Conservation (phyloP, 148 eudicot genomes). For the Rhododendron griersonianum region DNA sequence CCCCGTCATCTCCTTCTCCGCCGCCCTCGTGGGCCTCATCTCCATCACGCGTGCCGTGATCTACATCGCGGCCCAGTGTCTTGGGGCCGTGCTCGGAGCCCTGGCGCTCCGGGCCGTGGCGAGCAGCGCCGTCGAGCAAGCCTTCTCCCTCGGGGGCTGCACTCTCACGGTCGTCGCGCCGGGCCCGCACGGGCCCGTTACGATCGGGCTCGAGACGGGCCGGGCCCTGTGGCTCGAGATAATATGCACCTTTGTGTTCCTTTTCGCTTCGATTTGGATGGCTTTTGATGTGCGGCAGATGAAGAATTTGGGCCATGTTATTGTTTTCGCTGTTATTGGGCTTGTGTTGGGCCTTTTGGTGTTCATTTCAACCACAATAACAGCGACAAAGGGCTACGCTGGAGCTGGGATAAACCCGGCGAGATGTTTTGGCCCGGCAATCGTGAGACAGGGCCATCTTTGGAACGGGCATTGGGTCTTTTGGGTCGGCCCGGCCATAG, state of each 20-base stretch:
- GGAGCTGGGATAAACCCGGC: constrained; percentile 51
- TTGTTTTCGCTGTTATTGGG: constrained; percentile 23
- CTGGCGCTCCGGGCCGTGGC: constrained; percentile 41
- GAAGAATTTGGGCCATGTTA: constrained; percentile 26
- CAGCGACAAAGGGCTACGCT: constrained; percentile 29
- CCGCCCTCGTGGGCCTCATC: constrained; percentile 33
- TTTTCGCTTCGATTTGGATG: constrained; percentile 42
- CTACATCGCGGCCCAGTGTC: constrained; percentile 33
- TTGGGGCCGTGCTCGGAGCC: constrained; percentile 37
- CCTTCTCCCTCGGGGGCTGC: constrained; percentile 46
- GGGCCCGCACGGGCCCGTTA: constrained; percentile 34
- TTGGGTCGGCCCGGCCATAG: constrained; percentile 38
- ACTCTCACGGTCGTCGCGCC: constrained; percentile 34
- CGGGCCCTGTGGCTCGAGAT: constrained; percentile 44
- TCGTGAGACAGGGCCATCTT: constrained; percentile 42
- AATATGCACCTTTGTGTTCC: constrained; percentile 37
- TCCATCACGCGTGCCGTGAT: constrained; percentile 30
- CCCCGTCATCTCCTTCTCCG: constrained; percentile 40
- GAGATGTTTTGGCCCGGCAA: constrained; percentile 44
- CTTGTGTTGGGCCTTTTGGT: constrained; percentile 33
- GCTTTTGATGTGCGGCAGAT: constrained; percentile 38
- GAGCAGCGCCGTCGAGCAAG: constrained; percentile 12
- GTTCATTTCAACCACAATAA: constrained; percentile 33
- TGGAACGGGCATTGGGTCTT: constrained; percentile 50
- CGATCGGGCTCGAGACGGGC: constrained; percentile 27